A percentile compares a stretch with the other conserved stretches of the same genome.
Conservation (phyloP, 352 stramenopile genomes). For the Aphanomyces cochlioides region DNA sequence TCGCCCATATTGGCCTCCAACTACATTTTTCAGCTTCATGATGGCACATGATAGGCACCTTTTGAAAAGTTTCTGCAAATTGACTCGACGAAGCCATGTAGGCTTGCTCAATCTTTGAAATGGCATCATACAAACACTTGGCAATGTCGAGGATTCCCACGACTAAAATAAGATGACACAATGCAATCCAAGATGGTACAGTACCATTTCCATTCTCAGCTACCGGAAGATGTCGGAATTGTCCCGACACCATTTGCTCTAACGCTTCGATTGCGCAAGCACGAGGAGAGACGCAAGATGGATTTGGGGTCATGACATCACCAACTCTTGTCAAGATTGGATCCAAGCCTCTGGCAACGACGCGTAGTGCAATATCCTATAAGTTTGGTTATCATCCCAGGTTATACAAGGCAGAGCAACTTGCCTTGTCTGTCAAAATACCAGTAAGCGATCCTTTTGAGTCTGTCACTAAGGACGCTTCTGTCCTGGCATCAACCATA, state of each 20-base stretch:
- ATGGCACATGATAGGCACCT: conserved; percentile 39
- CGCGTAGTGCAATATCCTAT: conserved; percentile 91
- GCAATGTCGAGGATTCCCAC: conserved; percentile 97
- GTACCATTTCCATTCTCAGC: conserved; percentile 51
- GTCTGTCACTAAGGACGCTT: conserved; percentile 91
- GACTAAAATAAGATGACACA: conserved; percentile 44
- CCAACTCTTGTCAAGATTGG: conserved; percentile 67
- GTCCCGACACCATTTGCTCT: conserved; percentile 94
- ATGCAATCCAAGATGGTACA: not conserved
- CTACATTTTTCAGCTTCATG: conserved; percentile 32
- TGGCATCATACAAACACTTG: conserved; percentile 98
- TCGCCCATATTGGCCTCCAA: conserved; percentile 55
- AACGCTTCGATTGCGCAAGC: conserved; percentile 95
- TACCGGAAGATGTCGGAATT: conserved; percentile 96
- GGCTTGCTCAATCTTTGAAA: conserved; percentile 92
- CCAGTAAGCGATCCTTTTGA: conserved; percentile 85
- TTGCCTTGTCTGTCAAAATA: conserved; percentile 92
- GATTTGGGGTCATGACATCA: conserved; percentile 94
- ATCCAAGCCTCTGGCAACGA: conserved; percentile 87
- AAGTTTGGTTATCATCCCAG: not conserved
- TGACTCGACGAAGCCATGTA: conserved; percentile 71
- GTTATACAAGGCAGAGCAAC: not conserved
- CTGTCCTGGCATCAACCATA: conserved; percentile 87
- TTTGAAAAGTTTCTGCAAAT: conserved; percentile 70
- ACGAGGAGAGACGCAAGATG: conserved; percentile 90